Percentiles rank a stretch among this genome's conserved stretches.
Conservation (phyloP, 768 basidiomycete genomes). For the Phylloporus rhodoxanthus region DNA sequence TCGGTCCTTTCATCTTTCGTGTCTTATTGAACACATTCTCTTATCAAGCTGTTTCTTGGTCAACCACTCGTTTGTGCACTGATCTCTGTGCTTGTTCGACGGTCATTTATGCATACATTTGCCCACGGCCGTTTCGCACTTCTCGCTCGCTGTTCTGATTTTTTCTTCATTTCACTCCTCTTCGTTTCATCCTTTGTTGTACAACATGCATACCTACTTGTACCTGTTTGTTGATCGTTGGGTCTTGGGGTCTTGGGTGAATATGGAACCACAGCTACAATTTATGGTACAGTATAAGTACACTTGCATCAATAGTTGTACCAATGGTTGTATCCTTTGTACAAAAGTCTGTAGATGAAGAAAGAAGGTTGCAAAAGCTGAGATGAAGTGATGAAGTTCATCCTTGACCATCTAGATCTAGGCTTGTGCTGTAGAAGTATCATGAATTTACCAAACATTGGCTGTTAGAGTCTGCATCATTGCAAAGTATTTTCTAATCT, state of each 20-base stretch:
- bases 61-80: background rate
- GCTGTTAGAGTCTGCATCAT: too few species aligned
- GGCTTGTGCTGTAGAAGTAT: too few species aligned
- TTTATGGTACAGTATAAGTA: conserved; percentile 14
- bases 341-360: conserved; percentile 19
- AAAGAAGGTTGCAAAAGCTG: conserved; percentile 2
- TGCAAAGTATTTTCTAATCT: background rate
- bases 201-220: conserved; percentile 1
- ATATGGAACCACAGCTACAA: conserved; percentile 10
- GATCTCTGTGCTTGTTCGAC: background rate
- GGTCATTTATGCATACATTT: conserved; percentile 2
- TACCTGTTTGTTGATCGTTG: conserved; percentile 12
- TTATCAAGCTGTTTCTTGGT: background rate
- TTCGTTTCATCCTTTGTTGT: conserved; percentile 15
- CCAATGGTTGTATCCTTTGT: conserved; percentile 19
- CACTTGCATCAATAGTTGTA: conserved; percentile 15
- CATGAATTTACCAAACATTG: too few species aligned
- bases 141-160: background rate
- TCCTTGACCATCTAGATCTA: background rate
- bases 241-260: background rate
- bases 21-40: background rate
- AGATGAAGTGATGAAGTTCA: background rate
- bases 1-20: background rate
- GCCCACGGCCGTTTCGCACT: background rate
- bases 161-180: background rate